Percentiles rank a stretch among this genome's conserved stretches.
Conservation (phyloP, 176 grass and related monocot species). For the Aegilops umbellulata region DNA sequence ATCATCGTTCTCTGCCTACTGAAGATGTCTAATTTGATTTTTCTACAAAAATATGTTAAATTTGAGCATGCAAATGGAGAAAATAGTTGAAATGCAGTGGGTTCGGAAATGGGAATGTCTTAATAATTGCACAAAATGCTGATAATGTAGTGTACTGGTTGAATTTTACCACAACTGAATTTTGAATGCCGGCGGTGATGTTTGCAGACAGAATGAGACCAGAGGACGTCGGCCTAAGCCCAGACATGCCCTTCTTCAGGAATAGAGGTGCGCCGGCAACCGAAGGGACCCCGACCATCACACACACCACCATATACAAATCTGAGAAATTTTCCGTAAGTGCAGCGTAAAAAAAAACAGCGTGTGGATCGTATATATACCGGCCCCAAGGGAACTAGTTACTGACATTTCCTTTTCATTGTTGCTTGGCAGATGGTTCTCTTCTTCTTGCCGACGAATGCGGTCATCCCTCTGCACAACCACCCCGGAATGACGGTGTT, state of each 20-base stretch:
- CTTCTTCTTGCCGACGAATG: constrained; percentile 68
- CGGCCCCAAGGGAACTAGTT: background rate
- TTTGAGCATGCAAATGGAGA: background rate
- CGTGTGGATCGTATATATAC: background rate
- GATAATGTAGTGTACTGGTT: background rate
- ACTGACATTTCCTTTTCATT: background rate
- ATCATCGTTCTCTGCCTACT: background rate
- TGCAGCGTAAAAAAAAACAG: background rate
- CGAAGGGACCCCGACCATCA: constrained; percentile 42
- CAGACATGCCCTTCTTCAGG: constrained; percentile 53
- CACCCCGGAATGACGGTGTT: constrained; percentile 98
- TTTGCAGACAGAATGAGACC: constrained; percentile 77
- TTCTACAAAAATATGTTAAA: background rate
- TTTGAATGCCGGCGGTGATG: background rate
- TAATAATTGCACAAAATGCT: background rate
- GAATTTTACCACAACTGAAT: background rate
- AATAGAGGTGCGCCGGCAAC: background rate
- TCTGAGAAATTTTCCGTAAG: constrained; percentile 79
- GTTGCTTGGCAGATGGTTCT: constrained; percentile 66
- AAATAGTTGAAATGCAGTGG: background rate
- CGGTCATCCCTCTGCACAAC: constrained; percentile 83
- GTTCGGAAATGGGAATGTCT: background rate
- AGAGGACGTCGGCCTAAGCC: constrained; percentile 64
- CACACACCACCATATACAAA: constrained; percentile 55
- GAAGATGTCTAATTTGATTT: background rate